Conservation (phyloP, 257 asterid species). For the Plectranthus barbatus region DNA sequence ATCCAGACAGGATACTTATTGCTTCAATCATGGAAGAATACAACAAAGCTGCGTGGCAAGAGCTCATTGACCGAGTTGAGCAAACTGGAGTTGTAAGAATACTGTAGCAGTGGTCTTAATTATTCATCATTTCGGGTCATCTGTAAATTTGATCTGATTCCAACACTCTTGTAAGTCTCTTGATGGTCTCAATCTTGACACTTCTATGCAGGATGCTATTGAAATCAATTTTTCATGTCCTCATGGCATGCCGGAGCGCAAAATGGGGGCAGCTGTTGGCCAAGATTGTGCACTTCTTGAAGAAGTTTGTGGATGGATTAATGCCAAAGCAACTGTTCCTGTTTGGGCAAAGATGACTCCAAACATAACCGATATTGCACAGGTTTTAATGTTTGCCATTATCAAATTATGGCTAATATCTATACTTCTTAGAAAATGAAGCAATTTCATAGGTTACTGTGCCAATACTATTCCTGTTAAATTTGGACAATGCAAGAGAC, state of each 20-base stretch:
- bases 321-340: slow-evolving; percentile 81
- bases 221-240: slow-evolving; percentile 95
- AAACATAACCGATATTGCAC: slow-evolving; percentile 75
- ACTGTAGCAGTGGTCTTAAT: background rate
- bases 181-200: slow-evolving; percentile 12
- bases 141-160: background rate
- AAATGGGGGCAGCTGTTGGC: slow-evolving; percentile 98
- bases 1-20: slow-evolving; percentile 86
- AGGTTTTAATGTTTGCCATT: slow-evolving; percentile 32
- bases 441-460: background rate
- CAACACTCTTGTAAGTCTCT: background rate
- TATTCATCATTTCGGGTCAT: background rate
- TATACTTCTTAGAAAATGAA: background rate
- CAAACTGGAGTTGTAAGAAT: slow-evolving; percentile 82
- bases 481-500: background rate
- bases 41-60: slow-evolving; percentile 84
- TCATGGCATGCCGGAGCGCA: slow-evolving; percentile 98
- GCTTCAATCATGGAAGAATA: slow-evolving; percentile 98
- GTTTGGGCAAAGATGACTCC: slow-evolving; percentile 99
- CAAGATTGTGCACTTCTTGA: slow-evolving; percentile 87
- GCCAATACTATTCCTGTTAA: background rate
- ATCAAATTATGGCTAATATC: background rate
- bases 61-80: slow-evolving; percentile 81
- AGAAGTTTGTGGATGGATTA: slow-evolving; percentile 90
- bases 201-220: slow-evolving; percentile 60